Conservation (phyloP, 1,139 yeast species). For the Blastobotrys proliferans region DNA sequence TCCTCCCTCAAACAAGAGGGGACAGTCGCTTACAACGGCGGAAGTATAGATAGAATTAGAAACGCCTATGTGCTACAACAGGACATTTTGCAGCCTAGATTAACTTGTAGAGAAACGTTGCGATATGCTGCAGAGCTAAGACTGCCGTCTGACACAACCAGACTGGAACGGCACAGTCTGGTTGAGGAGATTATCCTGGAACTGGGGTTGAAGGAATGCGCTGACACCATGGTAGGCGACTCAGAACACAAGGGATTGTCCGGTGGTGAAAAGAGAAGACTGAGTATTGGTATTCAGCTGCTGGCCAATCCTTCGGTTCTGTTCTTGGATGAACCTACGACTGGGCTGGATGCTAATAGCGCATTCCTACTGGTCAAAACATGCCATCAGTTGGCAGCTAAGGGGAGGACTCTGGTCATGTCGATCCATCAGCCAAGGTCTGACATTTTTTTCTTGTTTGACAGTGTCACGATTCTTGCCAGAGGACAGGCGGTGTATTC, state of each 20-base stretch:
- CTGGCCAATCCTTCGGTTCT: conserved; percentile 70
- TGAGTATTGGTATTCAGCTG: conserved; percentile 74
- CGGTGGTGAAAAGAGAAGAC: conserved; percentile 81
- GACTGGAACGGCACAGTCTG: conserved; percentile 42
- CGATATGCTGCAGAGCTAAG: conserved; percentile 67
- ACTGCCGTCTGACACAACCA: conserved; percentile 42
- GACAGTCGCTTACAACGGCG: conserved; percentile 35
- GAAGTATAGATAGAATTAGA: conserved; percentile 34
- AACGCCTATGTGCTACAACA: conserved; percentile 76
- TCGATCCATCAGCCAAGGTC: conserved; percentile 85
- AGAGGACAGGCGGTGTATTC: conserved; percentile 58
- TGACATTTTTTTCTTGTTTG: conserved; percentile 67
- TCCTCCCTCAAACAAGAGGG: conserved; percentile 30
- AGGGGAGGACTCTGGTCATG: conserved; percentile 68
- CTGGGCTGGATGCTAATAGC: conserved; percentile 79
- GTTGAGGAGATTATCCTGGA: conserved; percentile 58
- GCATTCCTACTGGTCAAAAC: conserved; percentile 65
- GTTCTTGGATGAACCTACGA: conserved; percentile 85
- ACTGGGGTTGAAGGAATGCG: conserved; percentile 59
- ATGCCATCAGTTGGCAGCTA: conserved; percentile 51
- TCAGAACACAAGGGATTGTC: conserved; percentile 54
- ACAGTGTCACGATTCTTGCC: conserved; percentile 65
- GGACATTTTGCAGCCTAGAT: conserved; percentile 65
- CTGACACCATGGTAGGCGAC: conserved; percentile 53
- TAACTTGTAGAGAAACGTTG: conserved; percentile 69